These are phyloP conservation scores for Yamadazyma nakazawae DNA, from an alignment of 805 yeast genomes.

Conservation along the genomic window DNA sequence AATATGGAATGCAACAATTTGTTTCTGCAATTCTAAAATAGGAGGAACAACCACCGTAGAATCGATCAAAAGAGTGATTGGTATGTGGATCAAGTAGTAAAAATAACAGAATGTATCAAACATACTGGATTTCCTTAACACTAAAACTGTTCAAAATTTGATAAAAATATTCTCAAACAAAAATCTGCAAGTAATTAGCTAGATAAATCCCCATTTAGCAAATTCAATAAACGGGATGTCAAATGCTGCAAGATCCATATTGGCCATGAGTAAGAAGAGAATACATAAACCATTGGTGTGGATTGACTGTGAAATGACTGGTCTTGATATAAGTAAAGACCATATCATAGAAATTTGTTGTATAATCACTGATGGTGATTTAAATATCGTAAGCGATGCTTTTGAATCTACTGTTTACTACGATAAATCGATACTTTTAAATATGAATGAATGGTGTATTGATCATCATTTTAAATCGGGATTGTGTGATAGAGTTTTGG, in stretches of 20 bases:
- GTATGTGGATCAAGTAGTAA: constrained; percentile 64
- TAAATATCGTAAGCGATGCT: constrained; percentile 61
- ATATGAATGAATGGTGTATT: constrained; percentile 87
- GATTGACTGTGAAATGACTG: constrained; percentile 99
- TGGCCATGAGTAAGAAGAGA: constrained; percentile 1
- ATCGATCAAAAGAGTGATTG: constrained; percentile 74
- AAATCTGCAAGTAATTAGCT: not conserved
- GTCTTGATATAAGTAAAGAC: constrained; percentile 76
- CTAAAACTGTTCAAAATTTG: too few species aligned
- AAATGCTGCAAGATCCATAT: not conserved
- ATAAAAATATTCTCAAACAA: not conserved
- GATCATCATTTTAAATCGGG: constrained; percentile 78
- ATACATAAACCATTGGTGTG: constrained; percentile 58
- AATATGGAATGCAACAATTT: constrained; percentile 58
- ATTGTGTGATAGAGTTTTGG: constrained; percentile 65
- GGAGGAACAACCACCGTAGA: constrained; percentile 68
- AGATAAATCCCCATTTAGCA: not conserved
- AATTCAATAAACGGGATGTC: not conserved
- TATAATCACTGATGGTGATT: constrained; percentile 78
- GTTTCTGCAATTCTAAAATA: constrained; percentile 46
- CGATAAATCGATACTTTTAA: constrained; percentile 55
- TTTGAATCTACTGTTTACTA: constrained; percentile 80
- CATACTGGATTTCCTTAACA: not conserved
- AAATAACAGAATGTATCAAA: constrained; percentile 45
- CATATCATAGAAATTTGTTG: constrained; percentile 90